A percentile compares a stretch with the other conserved stretches of the same genome.
Evolutionary conservation across 805 yeast species (phyloP).

Genomic region (Metschnikowia sp.): DNA sequence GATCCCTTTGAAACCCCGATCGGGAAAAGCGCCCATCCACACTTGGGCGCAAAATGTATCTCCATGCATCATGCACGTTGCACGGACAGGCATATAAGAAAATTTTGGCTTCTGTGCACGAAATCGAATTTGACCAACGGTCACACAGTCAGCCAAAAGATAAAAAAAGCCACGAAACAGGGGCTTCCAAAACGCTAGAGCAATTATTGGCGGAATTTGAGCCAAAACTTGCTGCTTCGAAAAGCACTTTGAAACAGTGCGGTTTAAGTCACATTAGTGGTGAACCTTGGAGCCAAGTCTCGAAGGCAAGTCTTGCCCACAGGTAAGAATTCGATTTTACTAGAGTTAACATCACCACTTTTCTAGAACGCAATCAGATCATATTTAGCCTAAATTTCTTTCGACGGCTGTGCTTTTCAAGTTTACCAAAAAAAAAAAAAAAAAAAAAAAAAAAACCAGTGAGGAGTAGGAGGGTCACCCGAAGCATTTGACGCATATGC

Average conservation of each 20-base stretch:
- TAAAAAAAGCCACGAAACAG: background rate
- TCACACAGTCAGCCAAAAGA: background rate
- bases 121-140: no score
- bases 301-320: background rate
- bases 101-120: background rate
- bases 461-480: no score
- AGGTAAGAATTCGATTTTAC: no score
- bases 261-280: background rate
- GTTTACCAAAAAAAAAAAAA: no score
- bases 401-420: no score
- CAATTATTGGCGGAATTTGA: no score
- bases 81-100: background rate
- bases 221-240: no score
- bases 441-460: no score
- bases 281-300: background rate
- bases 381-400: no score
- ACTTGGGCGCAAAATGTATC: slow-evolving; percentile 4
- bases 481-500: no score
- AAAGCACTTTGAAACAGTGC: background rate
- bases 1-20: slow-evolving; percentile 10
- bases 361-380: no score
- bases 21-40: slow-evolving; percentile 1
- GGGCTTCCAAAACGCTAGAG: background rate
- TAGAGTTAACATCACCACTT: no score
- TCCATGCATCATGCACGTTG: slow-evolving; percentile 5